These are phyloP conservation scores for Candida verbasci DNA, from an alignment of 805 yeast species.

Conservation along the genomic window DNA sequence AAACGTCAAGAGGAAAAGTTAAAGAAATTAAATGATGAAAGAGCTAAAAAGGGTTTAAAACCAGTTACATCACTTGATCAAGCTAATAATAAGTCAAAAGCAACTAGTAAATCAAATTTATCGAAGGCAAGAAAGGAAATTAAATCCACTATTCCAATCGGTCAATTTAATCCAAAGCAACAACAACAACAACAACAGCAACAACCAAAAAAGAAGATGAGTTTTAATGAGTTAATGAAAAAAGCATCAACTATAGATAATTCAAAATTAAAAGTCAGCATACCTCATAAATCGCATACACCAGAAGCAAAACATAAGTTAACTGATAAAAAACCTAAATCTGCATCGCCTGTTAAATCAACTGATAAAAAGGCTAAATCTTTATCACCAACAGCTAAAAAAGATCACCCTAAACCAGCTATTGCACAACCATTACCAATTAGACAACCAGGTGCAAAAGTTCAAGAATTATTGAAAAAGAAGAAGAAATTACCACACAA, in stretches of 20 bases:
- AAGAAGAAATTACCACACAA: constrained; percentile 11
- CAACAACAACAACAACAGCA: constrained; percentile 4
- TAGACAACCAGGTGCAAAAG: constrained; percentile 55
- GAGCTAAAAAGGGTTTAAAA: constrained; percentile 29
- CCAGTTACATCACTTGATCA: constrained; percentile 15
- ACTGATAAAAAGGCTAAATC: neutral
- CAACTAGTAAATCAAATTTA: constrained; percentile 8
- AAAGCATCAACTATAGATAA: constrained; percentile 60
- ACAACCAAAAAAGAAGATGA: constrained; percentile 40
- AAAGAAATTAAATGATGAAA: constrained; percentile 30
- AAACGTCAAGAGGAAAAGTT: constrained; percentile 56
- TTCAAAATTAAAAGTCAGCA: constrained; percentile 30
- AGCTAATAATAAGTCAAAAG: constrained; percentile 5
- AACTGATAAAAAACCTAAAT: neutral
- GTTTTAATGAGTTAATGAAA: constrained; percentile 65
- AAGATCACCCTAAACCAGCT: neutral
- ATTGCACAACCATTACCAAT: constrained; percentile 31
- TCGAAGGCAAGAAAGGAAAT: neutral
- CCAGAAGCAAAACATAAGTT: constrained; percentile 16
- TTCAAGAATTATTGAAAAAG: constrained; percentile 43
- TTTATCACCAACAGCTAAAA: constrained; percentile 1
- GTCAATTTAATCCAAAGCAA: constrained; percentile 5
- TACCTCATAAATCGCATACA: constrained; percentile 39
- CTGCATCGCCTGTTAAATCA: neutral
- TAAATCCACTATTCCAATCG: constrained; percentile 2